Base-by-base conservation (phyloP, 129 eudicot genomes). In the Solidago caesia region DNA sequence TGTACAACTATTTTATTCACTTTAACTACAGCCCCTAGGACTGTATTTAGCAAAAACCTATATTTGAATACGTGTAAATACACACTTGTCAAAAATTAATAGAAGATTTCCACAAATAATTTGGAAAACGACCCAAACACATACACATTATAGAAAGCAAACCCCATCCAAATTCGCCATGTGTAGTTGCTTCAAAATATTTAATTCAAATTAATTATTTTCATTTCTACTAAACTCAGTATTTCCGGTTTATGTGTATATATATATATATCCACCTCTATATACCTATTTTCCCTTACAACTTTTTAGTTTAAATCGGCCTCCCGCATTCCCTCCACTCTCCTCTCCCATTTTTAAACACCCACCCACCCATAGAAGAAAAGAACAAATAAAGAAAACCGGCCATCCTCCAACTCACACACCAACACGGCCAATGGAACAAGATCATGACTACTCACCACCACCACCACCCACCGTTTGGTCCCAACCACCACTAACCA, bases 371-470 rank as follows among this genome's bases (percentile, higher is more conserved):
- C 75, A 59, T n/a, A 14, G 46, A n/a, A 53, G 25, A n/a, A 1
- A 47, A 56, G 21, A 55, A 11, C 45, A 49, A 63, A 45, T 9
- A 66, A 53, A 21, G 44, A 52, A 75, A 64, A 16, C 52, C 15
- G 51, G 8, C 16, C 6, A 14, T 8, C 6, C 57, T 53, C 66
- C 64, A 58, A 72, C 61, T 48, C 53, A 59, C 65, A 66, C 29
- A 53, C 49, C 67, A 21, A 21, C 21, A 21, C 14, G 1, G 10
- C 21, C 21, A 51, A 92, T 92, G 97, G 97, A 92, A 55, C 85
- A 62, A 21, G 84, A 82, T 39, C 86, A 81, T 7, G 85, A 86
- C 85, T 57, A 85, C 0, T 82, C 92, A 75, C 3, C 39, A 33
- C 80, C 72, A 0, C 81, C 92, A 75, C 3, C 39, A 33, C 80